phyloP scores from a whole-genome alignment of 1,139 yeast species.

The Zygosaccharomyces pseudobailii region DNA sequence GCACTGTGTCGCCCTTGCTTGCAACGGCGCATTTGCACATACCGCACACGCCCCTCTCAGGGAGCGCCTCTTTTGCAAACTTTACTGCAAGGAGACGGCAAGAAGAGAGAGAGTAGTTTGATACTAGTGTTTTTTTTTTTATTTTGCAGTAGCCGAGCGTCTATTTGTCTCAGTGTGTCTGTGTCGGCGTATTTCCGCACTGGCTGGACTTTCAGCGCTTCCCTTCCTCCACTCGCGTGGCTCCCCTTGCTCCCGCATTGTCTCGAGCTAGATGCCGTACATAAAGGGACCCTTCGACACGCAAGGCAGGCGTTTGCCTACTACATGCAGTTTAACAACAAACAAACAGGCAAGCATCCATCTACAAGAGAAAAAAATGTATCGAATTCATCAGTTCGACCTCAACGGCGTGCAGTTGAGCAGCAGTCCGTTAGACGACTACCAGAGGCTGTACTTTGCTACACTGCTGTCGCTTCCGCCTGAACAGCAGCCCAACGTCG shows the following conservation, averaged over 20 bases:
- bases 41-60: too few species aligned
- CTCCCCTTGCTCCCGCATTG: not conserved
- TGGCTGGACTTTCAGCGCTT: not conserved
- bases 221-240: not conserved
- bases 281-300: not conserved
- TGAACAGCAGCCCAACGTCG: constrained; percentile 9
- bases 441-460: constrained; percentile 27
- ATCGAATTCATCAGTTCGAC: constrained; percentile 16
- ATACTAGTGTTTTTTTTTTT: too few species aligned
- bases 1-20: too few species aligned
- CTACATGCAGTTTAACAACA: not conserved
- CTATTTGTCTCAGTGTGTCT: too few species aligned
- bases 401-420: constrained; percentile 17
- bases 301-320: not conserved
- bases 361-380: not conserved
- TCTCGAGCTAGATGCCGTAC: constrained; percentile 4
- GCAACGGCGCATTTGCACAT: too few species aligned
- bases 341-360: not conserved
- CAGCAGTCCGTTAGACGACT: constrained; percentile 30
- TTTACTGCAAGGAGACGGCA: too few species aligned
- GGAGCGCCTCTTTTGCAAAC: too few species aligned
- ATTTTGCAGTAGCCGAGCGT: too few species aligned
- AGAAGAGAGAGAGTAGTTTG: too few species aligned
- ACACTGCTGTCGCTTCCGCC: constrained; percentile 5
- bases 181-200: not conserved